Evolutionary conservation across 1,139 yeast genomes (phyloP).

Genomic region (Pneumocystis oryctolagi): DNA sequence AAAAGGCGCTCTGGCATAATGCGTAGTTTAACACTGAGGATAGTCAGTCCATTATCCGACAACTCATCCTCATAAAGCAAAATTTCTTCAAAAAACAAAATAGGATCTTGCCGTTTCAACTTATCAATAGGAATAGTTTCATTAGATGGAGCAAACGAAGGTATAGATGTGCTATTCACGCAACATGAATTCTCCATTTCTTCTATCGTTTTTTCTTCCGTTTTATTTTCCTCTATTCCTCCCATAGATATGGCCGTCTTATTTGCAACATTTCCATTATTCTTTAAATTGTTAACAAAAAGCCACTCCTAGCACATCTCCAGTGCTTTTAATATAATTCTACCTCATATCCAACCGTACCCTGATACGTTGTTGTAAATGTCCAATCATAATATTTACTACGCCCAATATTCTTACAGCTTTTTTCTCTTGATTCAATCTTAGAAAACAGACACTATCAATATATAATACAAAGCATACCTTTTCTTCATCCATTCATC

Average conservation of each 20-base stretch:
- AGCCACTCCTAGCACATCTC: neutral
- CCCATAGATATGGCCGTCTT: neutral
- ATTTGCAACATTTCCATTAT: neutral
- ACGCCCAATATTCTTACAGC: constrained; percentile 34
- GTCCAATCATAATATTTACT: constrained; percentile 94
- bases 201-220: neutral
- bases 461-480: constrained; percentile 7
- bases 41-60: constrained; percentile 87
- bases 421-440: constrained; percentile 5
- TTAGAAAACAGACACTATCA: neutral
- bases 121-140: constrained; percentile 51
- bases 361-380: constrained; percentile 65
- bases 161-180: neutral
- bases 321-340: neutral
- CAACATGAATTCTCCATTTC: neutral
- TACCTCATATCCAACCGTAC: constrained; percentile 28
- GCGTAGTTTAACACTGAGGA: constrained; percentile 61
- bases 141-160: constrained; percentile 14
- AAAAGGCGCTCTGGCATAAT: constrained; percentile 77
- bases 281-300: neutral
- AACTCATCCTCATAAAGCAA: constrained; percentile 84
- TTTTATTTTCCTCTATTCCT: neutral
- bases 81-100: constrained; percentile 75
- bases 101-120: constrained; percentile 65
- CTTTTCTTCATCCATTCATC: constrained; percentile 32